Evolutionary conservation across 805 yeast species (phyloP).

Genomic region (Suhomyces pyralidae): DNA sequence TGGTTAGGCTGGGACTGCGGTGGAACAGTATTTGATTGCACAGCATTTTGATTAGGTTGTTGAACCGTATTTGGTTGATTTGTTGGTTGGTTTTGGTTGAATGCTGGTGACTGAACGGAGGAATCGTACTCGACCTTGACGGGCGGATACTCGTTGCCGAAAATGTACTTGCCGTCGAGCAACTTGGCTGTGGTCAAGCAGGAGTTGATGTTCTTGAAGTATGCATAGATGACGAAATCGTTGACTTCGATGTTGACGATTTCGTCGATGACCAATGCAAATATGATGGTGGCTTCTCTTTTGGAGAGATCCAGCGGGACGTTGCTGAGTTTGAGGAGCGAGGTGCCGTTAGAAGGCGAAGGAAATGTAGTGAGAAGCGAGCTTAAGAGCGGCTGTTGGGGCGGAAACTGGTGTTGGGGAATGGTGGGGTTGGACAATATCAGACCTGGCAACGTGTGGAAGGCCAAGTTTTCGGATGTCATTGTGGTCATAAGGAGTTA

Average conservation of each 20-base stretch:
- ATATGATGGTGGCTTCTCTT: conserved; percentile 66
- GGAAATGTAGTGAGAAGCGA: conserved; percentile 3
- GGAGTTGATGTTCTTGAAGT: conserved; percentile 35
- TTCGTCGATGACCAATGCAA: conserved; percentile 66
- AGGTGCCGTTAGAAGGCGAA: conserved; percentile 11
- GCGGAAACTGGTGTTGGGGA: conserved; percentile 6
- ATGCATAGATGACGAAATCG: conserved; percentile 33
- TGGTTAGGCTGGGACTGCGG: conserved; percentile 3
- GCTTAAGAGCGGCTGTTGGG: conserved; percentile 1
- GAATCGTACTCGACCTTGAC: conserved; percentile 35
- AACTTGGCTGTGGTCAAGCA: conserved; percentile 40
- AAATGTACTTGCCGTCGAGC: conserved; percentile 39
- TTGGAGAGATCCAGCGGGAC: conserved; percentile 60
- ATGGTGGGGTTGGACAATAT: conserved; percentile 6
- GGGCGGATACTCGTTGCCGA: conserved; percentile 36
- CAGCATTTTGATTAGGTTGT: too few relatives aligned
- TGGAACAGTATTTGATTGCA: too few relatives aligned
- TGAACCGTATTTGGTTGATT: conserved; percentile 5
- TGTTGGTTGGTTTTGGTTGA: conserved; percentile 19
- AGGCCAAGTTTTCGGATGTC: conserved; percentile 13
- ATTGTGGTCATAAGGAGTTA: conserved; percentile 12
- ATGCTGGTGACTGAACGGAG: conserved; percentile 16
- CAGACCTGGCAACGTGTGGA: conserved; percentile 8
- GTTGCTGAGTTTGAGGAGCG: conserved; percentile 40
- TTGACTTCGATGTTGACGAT: conserved; percentile 47